phyloP scores from a whole-genome alignment of 2,329 filamentous ascomycete genomes.

The Pezicula rhizophila region DNA sequence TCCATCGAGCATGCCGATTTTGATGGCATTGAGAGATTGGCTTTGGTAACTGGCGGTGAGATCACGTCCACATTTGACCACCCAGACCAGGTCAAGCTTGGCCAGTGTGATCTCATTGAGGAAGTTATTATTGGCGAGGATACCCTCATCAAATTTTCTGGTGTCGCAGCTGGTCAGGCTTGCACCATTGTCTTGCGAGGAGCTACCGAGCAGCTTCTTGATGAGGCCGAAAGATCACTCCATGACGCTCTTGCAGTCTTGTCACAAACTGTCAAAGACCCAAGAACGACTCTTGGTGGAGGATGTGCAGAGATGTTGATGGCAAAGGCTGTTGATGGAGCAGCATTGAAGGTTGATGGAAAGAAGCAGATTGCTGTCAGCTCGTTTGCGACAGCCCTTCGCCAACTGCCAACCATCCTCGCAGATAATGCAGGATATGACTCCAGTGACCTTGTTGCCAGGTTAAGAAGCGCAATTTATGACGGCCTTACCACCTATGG shows the following conservation, averaged over 20 bases:
- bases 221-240: slow-evolving; percentile 91
- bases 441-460: slow-evolving; percentile 86
- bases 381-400: slow-evolving; percentile 79
- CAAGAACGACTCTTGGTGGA: slow-evolving; percentile 87
- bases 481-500: slow-evolving; percentile 90
- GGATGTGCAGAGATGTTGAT: slow-evolving; percentile 98
- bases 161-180: slow-evolving; percentile 85
- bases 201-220: slow-evolving; percentile 92
- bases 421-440: slow-evolving; percentile 97
- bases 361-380: slow-evolving; percentile 95
- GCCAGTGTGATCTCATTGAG: slow-evolving; percentile 91
- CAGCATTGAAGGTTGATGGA: slow-evolving; percentile 87
- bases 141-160: slow-evolving; percentile 94
- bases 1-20: slow-evolving; percentile 99
- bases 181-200: slow-evolving; percentile 96
- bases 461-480: slow-evolving; percentile 89
- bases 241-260: slow-evolving; percentile 95
- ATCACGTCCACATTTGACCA: slow-evolving; percentile 98
- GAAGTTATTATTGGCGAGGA: slow-evolving; percentile 98
- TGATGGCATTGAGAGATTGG: slow-evolving; percentile 91
- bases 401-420: slow-evolving; percentile 91
- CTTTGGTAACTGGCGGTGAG: slow-evolving; percentile 92
- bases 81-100: slow-evolving; percentile 93
- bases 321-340: slow-evolving; percentile 94
- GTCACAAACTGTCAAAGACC: slow-evolving; percentile 93